These are phyloP conservation scores for Phytopythium mirpurense DNA, from an alignment of 352 stramenopile genomes.

Conservation along the genomic window DNA sequence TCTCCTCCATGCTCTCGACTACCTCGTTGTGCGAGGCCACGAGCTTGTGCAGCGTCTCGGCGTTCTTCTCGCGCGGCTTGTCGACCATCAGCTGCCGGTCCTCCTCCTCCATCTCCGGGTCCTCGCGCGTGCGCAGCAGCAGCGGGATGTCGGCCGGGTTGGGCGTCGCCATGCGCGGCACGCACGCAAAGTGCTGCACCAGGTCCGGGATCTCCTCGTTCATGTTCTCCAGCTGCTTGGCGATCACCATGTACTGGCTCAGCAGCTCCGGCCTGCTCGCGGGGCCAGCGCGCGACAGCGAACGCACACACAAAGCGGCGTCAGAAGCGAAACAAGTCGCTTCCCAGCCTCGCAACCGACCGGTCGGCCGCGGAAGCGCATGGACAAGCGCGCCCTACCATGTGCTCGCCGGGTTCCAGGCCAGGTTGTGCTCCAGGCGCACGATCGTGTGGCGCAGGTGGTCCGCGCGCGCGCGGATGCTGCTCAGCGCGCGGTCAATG, in stretches of 20 bases:
- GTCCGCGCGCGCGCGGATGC: constrained; percentile 74
- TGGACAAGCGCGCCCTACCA: constrained; percentile 40
- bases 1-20: constrained; percentile 76
- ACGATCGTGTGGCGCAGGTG: constrained; percentile 75
- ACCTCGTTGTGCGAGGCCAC: constrained; percentile 63
- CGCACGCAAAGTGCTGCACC: constrained; percentile 81
- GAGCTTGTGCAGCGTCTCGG: constrained; percentile 61
- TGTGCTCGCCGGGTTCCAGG: constrained; percentile 75
- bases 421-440: constrained; percentile 71
- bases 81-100: constrained; percentile 70
- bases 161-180: constrained; percentile 76
- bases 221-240: constrained; percentile 87
- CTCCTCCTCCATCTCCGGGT: constrained; percentile 82
- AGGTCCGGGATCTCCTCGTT: constrained; percentile 84
- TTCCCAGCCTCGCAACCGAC: no score
- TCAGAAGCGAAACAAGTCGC: background rate
- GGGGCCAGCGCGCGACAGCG: background rate
- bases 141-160: constrained; percentile 75
- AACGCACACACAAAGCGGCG: background rate
- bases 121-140: constrained; percentile 72
- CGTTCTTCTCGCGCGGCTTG: constrained; percentile 59
- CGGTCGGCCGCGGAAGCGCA: no score
- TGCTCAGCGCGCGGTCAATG: constrained; percentile 72
- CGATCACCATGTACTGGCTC: constrained; percentile 84
- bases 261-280: constrained; percentile 60